Evolutionary conservation across 2,329 filamentous ascomycete species (phyloP).

Genomic region (Pleurostoma richardsiae): DNA sequence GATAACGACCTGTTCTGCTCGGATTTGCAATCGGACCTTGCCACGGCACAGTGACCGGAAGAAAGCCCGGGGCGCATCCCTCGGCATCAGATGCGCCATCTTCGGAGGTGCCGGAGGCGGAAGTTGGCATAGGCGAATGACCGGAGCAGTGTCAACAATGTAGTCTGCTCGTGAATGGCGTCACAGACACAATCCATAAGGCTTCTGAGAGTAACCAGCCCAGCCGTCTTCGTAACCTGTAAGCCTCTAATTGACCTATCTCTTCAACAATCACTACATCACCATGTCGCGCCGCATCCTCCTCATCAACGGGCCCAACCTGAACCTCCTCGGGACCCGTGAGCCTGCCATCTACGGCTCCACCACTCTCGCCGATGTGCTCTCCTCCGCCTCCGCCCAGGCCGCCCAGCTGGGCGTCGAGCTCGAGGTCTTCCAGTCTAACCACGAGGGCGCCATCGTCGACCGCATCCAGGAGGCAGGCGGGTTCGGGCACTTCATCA

Average conservation of each 20-base stretch:
- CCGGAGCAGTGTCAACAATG: too few species aligned
- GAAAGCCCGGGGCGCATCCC: too few species aligned
- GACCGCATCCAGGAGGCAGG: constrained; percentile 68
- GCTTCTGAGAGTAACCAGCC: too few species aligned
- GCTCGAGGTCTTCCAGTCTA: constrained; percentile 65
- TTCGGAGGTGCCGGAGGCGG: too few species aligned
- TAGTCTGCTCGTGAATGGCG: too few species aligned
- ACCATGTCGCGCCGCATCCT: constrained; percentile 48
- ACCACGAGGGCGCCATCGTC: constrained; percentile 70
- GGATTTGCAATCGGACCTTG: too few species aligned
- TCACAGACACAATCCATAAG: too few species aligned
- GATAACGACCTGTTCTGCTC: too few species aligned
- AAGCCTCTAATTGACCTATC: background rate
- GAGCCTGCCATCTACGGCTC: constrained; percentile 71
- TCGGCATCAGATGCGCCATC: too few species aligned
- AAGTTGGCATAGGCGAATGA: too few species aligned
- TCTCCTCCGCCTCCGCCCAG: constrained; percentile 40
- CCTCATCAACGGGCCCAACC: constrained; percentile 77
- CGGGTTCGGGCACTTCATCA: constrained; percentile 14
- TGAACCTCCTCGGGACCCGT: constrained; percentile 72
- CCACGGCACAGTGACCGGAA: too few species aligned
- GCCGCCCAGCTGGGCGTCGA: constrained; percentile 38
- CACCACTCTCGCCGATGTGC: constrained; percentile 61
- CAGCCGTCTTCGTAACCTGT: too few species aligned
- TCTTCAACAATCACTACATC: background rate